A percentile compares a stretch with the other conserved stretches of the same genome.
These are phyloP conservation scores for Neoarthrinium moseri DNA, from an alignment of 2,329 filamentous ascomycete species.

Conservation along the genomic window DNA sequence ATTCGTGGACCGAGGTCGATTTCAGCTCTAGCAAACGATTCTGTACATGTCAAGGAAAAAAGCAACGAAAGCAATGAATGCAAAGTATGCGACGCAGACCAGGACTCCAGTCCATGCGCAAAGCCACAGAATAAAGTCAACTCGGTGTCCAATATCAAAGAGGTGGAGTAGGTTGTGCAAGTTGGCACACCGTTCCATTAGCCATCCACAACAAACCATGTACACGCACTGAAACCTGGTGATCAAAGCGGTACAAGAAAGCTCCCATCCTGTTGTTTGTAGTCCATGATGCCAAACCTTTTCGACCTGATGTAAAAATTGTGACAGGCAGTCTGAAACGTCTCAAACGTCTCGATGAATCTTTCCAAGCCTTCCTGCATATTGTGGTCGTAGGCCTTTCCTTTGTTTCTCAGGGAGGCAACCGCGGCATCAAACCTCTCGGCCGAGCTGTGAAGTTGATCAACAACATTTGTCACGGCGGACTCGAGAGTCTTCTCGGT, in stretches of 20 bases:
- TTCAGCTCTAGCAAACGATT: too few relatives aligned
- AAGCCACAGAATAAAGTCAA: too few relatives aligned
- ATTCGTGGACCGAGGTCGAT: too few relatives aligned
- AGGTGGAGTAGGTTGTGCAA: too few relatives aligned
- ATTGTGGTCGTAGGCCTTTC: background rate
- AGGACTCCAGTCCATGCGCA: too few relatives aligned
- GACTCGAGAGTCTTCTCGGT: background rate
- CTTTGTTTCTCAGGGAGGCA: background rate
- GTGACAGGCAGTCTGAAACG: background rate
- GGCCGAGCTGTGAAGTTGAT: background rate
- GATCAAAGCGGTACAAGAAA: background rate
- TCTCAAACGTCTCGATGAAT: background rate
- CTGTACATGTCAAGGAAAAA: too few relatives aligned
- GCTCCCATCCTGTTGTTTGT: background rate
- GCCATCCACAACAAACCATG: too few relatives aligned
- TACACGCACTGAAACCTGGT: background rate
- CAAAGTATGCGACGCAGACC: too few relatives aligned
- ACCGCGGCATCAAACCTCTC: background rate
- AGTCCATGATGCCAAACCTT: background rate
- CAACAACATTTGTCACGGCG: background rate
- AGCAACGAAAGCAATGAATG: too few relatives aligned
- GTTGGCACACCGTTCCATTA: too few relatives aligned
- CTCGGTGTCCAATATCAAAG: too few relatives aligned
- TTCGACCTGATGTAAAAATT: background rate
- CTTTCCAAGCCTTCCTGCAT: background rate